Evolutionary conservation across 2,329 filamentous ascomycete species (phyloP).

Genomic region (Clarireedia sp.): DNA sequence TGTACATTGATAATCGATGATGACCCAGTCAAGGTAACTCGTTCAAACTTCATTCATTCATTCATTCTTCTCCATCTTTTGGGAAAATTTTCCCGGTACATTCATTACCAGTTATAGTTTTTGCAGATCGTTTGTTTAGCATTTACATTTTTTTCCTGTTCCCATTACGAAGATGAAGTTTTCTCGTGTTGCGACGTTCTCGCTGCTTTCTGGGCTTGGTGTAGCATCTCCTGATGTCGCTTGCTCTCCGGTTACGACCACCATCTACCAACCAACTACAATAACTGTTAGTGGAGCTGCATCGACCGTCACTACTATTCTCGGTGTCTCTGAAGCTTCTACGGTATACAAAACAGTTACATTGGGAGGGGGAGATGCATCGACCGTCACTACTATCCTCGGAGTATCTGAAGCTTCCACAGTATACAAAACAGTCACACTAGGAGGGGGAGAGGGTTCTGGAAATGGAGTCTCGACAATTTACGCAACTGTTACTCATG

Average conservation of each 20-base stretch:
- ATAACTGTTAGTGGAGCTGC: not conserved
- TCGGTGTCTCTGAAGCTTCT: too few species aligned
- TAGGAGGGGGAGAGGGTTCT: not conserved
- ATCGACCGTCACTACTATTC: not conserved
- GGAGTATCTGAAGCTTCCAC: too few species aligned
- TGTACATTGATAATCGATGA: not conserved
- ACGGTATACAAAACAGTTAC: too few species aligned
- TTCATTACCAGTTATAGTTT: not conserved
- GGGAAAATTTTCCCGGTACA: not conserved
- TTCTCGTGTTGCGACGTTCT: slow-evolving; percentile 1
- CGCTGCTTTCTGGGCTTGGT: not conserved
- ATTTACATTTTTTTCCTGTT: not conserved
- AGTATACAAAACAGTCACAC: not conserved
- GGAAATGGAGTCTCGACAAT: not conserved
- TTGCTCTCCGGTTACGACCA: slow-evolving; percentile 4
- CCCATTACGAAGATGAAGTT: not conserved
- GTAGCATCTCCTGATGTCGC: not conserved
- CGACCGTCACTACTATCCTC: too few species aligned
- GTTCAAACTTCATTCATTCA: not conserved
- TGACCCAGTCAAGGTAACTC: not conserved
- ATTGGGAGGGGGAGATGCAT: too few species aligned
- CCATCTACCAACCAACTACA: slow-evolving; percentile 3
- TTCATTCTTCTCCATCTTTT: not conserved
- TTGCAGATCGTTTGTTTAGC: not conserved
- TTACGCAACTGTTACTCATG: not conserved